Base-by-base conservation (phyloP, 805 yeast species). In the Ogataea parapolymorpha region DNA sequence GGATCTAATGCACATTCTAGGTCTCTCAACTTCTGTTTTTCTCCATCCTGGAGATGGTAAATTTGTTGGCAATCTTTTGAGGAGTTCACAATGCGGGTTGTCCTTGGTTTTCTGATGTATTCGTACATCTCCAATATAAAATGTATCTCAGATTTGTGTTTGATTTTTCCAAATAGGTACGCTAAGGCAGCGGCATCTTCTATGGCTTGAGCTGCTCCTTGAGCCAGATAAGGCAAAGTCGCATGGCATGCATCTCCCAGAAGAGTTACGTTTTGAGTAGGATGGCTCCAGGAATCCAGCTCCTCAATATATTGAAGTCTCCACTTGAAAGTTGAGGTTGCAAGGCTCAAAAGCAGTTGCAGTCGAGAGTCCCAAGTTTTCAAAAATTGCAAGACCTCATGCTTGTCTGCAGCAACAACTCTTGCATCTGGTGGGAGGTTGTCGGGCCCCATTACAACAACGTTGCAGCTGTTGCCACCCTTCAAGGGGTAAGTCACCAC, bases 171-270 rank as follows among this genome's bases (percentile, higher is more conserved):
- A 31, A 48, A 48, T 6, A 48, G 39, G 26, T 39, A 44, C 5
- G 51, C 45, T 29, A 48, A 18, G 2, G 45, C 45, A 10, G 46
- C 51, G 2, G 48, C 51, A 34, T 48, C 51, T 26, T 48, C 51
- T 14, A 48, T 41, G 3, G 51, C 51, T 30, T 48, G 51, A 5
- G 51, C 51, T 16, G 51, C 51, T 24, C 51, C 51, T 22, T 48
- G 51, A 5, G 51, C 51, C 22, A 48, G 17, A 26, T 48, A 48
- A 4, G 51, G 51, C 20, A 48, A 28, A 2, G 51, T 48, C 5
- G 51, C 51, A 28, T 48, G 51, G 27, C 51, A 48, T 2, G 51
- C 46, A 18, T 48, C 51, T 9, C 51, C 51, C 6, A 48, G 29
- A 6, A 48, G 35, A 8, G 48, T 42, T n/a, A 44, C 43, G 18